Evolutionary conservation across 2,329 filamentous ascomycete species (phyloP).

Genomic region (Diaporthe velutina): DNA sequence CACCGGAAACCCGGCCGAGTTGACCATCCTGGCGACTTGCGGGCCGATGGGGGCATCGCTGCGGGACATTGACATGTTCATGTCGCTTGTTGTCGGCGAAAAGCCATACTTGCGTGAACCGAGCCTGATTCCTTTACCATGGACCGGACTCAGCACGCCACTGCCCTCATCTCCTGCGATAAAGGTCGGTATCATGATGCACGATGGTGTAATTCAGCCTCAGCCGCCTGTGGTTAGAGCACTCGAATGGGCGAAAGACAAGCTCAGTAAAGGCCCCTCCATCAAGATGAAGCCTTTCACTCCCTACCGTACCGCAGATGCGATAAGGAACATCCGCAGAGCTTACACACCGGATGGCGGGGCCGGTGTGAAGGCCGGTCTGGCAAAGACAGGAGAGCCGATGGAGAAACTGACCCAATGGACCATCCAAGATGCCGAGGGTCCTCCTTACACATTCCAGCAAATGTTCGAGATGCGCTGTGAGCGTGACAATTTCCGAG

Average conservation of each 20-base stretch:
- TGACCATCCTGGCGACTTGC: conserved; percentile 51
- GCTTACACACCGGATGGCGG: conserved; percentile 64
- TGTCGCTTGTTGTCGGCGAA: conserved; percentile 43
- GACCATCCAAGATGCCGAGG: conserved; percentile 50
- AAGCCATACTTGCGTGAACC: conserved; percentile 48
- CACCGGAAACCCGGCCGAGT: conserved; percentile 46
- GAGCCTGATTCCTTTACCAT: conserved; percentile 46
- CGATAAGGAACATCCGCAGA: conserved; percentile 48
- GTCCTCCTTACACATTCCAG: conserved; percentile 42
- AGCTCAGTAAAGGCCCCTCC: conserved; percentile 39
- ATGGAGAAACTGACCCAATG: conserved; percentile 58
- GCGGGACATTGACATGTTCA: conserved; percentile 52
- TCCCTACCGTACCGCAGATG: conserved; percentile 48
- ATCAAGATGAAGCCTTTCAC: conserved; percentile 53
- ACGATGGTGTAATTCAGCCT: conserved; percentile 53
- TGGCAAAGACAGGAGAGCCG: conserved; percentile 57
- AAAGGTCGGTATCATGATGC: conserved; percentile 58
- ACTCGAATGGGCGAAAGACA: conserved; percentile 49
- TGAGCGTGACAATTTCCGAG: conserved; percentile 49
- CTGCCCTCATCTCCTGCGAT: conserved; percentile 40
- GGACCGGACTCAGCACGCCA: conserved; percentile 47
- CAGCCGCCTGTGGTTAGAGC: conserved; percentile 54
- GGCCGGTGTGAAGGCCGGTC: conserved; percentile 46
- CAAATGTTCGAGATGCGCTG: conserved; percentile 46
- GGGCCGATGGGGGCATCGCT: conserved; percentile 51